Evolutionary conservation across 176 grass and related monocot genomes (phyloP).

Genomic region (Lolium perenne): DNA sequence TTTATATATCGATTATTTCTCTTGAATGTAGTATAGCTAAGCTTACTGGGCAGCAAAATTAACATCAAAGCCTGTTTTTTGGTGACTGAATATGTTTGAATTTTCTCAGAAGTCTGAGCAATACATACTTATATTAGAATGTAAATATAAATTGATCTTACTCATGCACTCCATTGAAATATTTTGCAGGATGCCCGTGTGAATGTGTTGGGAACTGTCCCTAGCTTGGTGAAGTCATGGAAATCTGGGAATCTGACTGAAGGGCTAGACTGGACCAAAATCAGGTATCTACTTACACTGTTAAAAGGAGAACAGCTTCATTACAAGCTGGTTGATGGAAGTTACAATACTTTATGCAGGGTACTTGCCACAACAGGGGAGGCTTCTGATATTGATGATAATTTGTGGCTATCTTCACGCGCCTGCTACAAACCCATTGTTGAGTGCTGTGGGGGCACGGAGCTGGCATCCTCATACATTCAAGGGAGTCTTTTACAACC

Average conservation of each 20-base stretch:
- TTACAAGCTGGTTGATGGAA: slow-evolving; percentile 17
- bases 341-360: slow-evolving; percentile 52
- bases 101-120: not conserved
- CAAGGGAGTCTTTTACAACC: slow-evolving; percentile 76
- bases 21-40: not conserved
- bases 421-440: slow-evolving; percentile 82
- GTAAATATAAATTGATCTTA: not conserved
- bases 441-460: slow-evolving; percentile 90
- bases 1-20: slow-evolving; percentile 6
- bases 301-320: slow-evolving; percentile 20
- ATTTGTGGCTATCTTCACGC: slow-evolving; percentile 82
- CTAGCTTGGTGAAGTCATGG: slow-evolving; percentile 92
- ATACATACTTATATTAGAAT: slow-evolving; percentile 18
- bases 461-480: slow-evolving; percentile 88
- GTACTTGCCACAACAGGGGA: slow-evolving; percentile 78
- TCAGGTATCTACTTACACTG: slow-evolving; percentile 57
- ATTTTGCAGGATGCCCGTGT: slow-evolving; percentile 85
- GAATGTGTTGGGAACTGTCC: slow-evolving; percentile 78
- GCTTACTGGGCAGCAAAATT: not conserved
- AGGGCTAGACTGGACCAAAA: slow-evolving; percentile 90
- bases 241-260: slow-evolving; percentile 72
- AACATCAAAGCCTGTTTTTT: slow-evolving; percentile 25
- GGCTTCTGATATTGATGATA: slow-evolving; percentile 93
- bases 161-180: not conserved
- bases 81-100: not conserved